Conservation (phyloP, 257 asterid species). For the Fraxinus quadrangulata region DNA sequence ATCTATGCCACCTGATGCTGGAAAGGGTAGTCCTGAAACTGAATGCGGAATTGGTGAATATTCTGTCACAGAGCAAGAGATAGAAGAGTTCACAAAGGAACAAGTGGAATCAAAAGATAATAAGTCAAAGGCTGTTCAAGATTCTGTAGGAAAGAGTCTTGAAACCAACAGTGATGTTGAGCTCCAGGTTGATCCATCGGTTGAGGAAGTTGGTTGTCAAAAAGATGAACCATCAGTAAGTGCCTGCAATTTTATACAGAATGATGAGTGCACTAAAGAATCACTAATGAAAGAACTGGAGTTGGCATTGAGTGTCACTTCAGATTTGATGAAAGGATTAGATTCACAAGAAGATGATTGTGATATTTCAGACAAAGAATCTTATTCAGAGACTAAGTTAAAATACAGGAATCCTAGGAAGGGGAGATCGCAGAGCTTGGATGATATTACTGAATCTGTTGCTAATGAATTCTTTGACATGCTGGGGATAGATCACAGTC, state of each 20-base stretch:
- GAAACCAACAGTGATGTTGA: constrained; percentile 21
- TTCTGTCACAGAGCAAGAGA: constrained; percentile 37
- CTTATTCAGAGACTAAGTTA: constrained; percentile 39
- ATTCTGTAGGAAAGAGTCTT: constrained; percentile 10
- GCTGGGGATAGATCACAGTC: constrained; percentile 79
- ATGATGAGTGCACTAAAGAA: constrained; percentile 44
- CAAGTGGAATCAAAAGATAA: constrained; percentile 30
- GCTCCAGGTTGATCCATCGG: constrained; percentile 20
- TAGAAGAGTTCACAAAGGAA: constrained; percentile 32
- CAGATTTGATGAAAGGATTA: constrained; percentile 49
- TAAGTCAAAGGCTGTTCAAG: constrained; percentile 16
- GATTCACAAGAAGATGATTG: constrained; percentile 56
- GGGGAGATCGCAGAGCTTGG: constrained; percentile 61
- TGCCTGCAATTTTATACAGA: constrained; percentile 26
- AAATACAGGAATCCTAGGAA: constrained; percentile 33
- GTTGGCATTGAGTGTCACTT: constrained; percentile 49
- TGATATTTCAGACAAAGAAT: constrained; percentile 40
- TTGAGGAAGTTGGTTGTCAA: constrained; percentile 21
- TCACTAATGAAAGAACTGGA: constrained; percentile 63
- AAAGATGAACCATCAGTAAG: constrained; percentile 28
- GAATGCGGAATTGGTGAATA: constrained; percentile 47
- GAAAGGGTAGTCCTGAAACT: constrained; percentile 38
- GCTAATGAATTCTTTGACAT: constrained; percentile 82
- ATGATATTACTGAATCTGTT: constrained; percentile 58
- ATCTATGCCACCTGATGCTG: constrained; percentile 32